Evolutionary conservation across 768 basidiomycete genomes (phyloP).

Genomic region (Cubamyces lactineus): DNA sequence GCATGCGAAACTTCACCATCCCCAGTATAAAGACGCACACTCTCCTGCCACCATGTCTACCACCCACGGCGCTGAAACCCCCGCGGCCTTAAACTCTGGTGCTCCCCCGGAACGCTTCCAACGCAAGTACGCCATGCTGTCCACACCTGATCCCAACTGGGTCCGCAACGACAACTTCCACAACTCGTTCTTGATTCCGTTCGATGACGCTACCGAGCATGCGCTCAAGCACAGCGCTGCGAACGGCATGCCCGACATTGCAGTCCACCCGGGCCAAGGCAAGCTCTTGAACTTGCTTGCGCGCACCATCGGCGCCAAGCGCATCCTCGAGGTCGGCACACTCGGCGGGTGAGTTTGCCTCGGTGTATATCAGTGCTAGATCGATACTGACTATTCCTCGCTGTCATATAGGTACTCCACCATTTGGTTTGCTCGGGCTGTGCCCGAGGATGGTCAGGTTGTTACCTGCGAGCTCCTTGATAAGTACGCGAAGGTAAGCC

Average conservation of each 20-base stretch:
- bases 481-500: constrained; percentile 48
- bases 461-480: constrained; percentile 49
- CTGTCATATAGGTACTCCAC: constrained; percentile 36
- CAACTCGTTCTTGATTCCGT: constrained; percentile 53
- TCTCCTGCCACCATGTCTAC: constrained; percentile 1
- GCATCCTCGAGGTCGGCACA: constrained; percentile 67
- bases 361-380: neutral
- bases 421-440: constrained; percentile 39
- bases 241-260: constrained; percentile 53
- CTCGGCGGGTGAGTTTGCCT: constrained; percentile 54
- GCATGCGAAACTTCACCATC: constrained; percentile 10
- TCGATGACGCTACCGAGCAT: constrained; percentile 48
- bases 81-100: neutral
- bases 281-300: constrained; percentile 60
- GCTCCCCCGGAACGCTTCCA: neutral
- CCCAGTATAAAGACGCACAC: constrained; percentile 13
- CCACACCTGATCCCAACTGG: constrained; percentile 43
- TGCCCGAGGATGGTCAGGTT: constrained; percentile 55
- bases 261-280: constrained; percentile 57
- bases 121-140: constrained; percentile 7
- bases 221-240: constrained; percentile 44
- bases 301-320: constrained; percentile 54
- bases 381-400: neutral
- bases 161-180: constrained; percentile 56
- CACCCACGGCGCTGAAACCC: neutral